Evolutionary conservation across 129 eudicot genomes (phyloP).

Genomic region (carrot (Daucus carota)): DNA sequence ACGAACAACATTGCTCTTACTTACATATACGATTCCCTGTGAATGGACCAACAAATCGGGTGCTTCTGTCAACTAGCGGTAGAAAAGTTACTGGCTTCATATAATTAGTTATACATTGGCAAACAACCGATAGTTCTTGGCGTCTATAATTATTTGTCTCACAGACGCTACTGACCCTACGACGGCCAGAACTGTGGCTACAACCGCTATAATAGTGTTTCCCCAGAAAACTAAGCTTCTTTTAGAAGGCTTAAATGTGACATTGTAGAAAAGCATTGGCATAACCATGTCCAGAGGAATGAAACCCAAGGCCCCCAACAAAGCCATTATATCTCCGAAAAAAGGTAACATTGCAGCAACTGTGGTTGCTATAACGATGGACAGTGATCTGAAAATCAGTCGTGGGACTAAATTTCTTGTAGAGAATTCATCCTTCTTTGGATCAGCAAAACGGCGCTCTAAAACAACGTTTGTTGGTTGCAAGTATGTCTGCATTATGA

Average conservation of each 20-base stretch:
- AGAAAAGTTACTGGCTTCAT: not conserved
- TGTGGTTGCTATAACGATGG: conserved; percentile 49
- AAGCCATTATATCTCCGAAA: conserved; percentile 76
- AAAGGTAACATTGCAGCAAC: conserved; percentile 88
- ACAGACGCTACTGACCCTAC: conserved; percentile 82
- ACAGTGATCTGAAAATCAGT: conserved; percentile 60
- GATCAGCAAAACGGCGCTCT: conserved; percentile 58
- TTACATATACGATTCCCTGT: no score
- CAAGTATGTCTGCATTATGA: conserved; percentile 52
- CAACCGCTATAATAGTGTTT: conserved; percentile 50
- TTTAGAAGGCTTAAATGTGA: conserved; percentile 73
- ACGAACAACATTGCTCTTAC: no score
- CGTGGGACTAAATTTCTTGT: conserved; percentile 64
- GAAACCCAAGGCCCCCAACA: conserved; percentile 83
- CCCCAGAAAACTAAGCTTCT: conserved; percentile 48
- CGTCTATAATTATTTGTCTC: conserved; percentile 82
- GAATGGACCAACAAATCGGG: no score
- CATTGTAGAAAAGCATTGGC: conserved; percentile 66
- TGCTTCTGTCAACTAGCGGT: no score
- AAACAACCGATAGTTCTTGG: conserved; percentile 64
- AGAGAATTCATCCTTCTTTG: conserved; percentile 57
- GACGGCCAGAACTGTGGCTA: conserved; percentile 42
- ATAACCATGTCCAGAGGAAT: conserved; percentile 81
- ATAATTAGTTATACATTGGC: conserved; percentile 53
- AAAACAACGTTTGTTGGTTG: conserved; percentile 91